Base-by-base conservation (phyloP, 768 basidiomycete genomes). In the Atractiella rhizophila region DNA sequence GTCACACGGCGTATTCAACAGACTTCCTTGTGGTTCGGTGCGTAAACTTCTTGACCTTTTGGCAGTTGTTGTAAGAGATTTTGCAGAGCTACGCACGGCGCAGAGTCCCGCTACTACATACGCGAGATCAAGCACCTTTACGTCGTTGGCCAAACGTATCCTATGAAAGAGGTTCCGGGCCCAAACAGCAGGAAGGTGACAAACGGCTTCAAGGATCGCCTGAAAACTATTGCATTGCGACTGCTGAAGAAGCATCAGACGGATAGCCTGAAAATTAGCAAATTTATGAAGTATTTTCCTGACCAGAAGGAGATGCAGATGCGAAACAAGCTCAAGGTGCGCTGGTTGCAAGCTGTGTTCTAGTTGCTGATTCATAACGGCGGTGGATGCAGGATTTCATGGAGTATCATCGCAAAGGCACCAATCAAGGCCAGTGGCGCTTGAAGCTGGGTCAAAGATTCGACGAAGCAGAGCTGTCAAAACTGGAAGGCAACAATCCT, bases 241-340 rank as follows among this genome's bases (percentile, higher is more conserved):
- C 65, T 96, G 11, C 65, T 91, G 32, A 69, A 68, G 58, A 88
- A 88, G 61, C 82, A 77, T 51, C 67, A 68, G 37, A 77, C 76
- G 42, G 77, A 85, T 56, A 69, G 82, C 21, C 66, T 94, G 46
- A 88, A 91, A 63, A 83, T 96, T 42, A 75, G 74, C n/a, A 66
- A 81, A 37, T 56, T 96, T 46, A 79, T 91, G 72, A 80, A 83
- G 57, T 94, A 94, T 59, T 96, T 94, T 60, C 88, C 88, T 4
- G 88, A 96, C 56, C 83, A 91, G 61, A 88, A 91, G 52, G 88
- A 96, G 58, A 60, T 94, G 49, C 88, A 96, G 58, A 91, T 96
- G 83, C 66, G 86, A 44, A 86, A 94, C 54, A 66, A 85, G 44
- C 64, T 94, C 15, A 96, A 96, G 67, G 77, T 73, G 50, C 35